phyloP scores from a whole-genome alignment of 352 stramenopile genomes.

The Thalassiosira pacifica region DNA sequence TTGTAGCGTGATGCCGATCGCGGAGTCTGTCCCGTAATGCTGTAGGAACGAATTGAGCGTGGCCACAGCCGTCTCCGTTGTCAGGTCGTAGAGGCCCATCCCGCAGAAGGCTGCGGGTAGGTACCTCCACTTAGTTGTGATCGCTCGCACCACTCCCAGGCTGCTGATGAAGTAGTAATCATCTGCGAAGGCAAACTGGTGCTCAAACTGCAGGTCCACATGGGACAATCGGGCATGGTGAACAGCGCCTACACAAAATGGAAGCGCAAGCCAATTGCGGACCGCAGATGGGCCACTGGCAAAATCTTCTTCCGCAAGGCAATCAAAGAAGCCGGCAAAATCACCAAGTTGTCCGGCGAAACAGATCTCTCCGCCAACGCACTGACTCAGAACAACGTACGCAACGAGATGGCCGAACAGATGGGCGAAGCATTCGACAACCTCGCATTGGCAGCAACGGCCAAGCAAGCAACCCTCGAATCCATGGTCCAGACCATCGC shows the following conservation, averaged over 20 bases:
- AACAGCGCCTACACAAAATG: too few relatives aligned
- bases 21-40: background rate
- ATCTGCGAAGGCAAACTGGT: too few relatives aligned
- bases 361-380: too few relatives aligned
- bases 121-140: too few relatives aligned
- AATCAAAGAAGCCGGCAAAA: slow-evolving; percentile 8
- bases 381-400: too few relatives aligned
- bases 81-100: too few relatives aligned
- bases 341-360: background rate
- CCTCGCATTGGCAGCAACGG: background rate
- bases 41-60: background rate
- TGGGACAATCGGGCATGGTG: too few relatives aligned
- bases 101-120: background rate
- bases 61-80: background rate
- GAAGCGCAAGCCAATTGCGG: too few relatives aligned
- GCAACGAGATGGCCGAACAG: background rate
- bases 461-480: background rate
- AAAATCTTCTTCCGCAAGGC: too few relatives aligned
- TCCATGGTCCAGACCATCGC: background rate
- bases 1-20: background rate
- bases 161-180: background rate
- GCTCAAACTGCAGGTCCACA: too few relatives aligned
- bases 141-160: too few relatives aligned
- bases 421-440: background rate
- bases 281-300: too few relatives aligned